Evolutionary conservation across 805 yeast genomes (phyloP), one percentile per base, ranked within the genome.

Genomic region (Saturnispora ahearnii): DNA sequence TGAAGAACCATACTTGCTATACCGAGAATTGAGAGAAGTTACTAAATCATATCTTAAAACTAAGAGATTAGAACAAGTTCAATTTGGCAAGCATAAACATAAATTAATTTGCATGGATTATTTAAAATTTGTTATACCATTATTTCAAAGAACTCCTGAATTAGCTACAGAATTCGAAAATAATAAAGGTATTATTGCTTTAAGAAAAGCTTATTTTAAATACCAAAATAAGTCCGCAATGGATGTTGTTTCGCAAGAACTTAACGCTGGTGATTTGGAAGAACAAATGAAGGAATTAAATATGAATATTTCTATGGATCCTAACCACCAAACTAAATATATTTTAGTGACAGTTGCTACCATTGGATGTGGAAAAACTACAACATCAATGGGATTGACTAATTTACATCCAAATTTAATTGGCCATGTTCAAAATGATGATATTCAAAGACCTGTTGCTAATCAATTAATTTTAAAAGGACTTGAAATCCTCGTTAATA

Each of bases 311-410:
- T 21, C 32, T 6, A 30, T 24, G 37, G 15, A 30, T 4, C 36
- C 40, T 3, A 33, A 41, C 7, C 36, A 38, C 5, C 62, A 66
- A 4, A 69, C 68, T 34, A 65, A 63, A 43, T 84, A 78, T 60
- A 74, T 87, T 0, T 59, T 93, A 3, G 77, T 88, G 1, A 91
- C 98, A 0, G 79, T 90, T 3, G 89, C 97, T 0, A 88, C 96
- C 0, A 77, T 91, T 47, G 98, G 98, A 0, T 87, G 96, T 65
- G 99, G 99, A 7, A 93, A 93, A 62, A 89, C 97, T 0, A 88
- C 97, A 0, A 77, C 86, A 0, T 78, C 86, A 5, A 62, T 78
- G 33, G 81, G 90, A 0, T 68, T 93, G 38, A 53, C 59, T 0
- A 59, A 71, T 9, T 63, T 90, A 9, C 81, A 71, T 49, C 81